Evolutionary conservation across 1,284 basidiomycete genomes (phyloP).

Genomic region (Hemileia vastatrix): DNA sequence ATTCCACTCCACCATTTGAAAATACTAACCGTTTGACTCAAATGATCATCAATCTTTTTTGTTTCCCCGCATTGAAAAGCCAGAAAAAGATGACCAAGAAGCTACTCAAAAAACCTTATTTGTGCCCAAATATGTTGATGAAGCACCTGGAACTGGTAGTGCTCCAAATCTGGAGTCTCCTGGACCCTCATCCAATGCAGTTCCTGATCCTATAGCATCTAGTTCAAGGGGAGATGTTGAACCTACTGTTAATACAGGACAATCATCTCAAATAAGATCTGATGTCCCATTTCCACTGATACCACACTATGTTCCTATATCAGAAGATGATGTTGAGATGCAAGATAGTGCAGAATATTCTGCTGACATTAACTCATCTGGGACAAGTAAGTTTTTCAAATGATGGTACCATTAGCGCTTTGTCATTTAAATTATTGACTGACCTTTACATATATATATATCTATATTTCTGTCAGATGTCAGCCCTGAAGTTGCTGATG

Average conservation of each 20-base stretch:
- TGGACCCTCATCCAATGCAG: too few species aligned
- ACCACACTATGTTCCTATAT: too few species aligned
- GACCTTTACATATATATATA: too few species aligned
- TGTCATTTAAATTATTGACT: too few species aligned
- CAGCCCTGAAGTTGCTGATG: constrained; percentile 6
- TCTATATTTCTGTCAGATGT: too few species aligned
- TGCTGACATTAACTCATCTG: not conserved
- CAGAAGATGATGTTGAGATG: constrained; percentile 17
- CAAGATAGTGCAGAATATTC: constrained; percentile 8
- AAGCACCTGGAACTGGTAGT: too few species aligned
- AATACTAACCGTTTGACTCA: constrained; percentile 14
- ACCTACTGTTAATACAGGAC: constrained; percentile 4
- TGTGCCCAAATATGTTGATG: constrained; percentile 7
- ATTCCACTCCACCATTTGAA: constrained; percentile 12
- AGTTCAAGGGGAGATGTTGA: too few species aligned
- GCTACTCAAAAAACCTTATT: not conserved
- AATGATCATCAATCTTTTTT: constrained; percentile 4
- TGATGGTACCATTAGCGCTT: too few species aligned
- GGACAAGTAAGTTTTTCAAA: too few species aligned
- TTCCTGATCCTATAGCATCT: not conserved
- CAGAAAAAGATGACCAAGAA: constrained; percentile 1
- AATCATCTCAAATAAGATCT: not conserved
- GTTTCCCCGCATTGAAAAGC: constrained; percentile 12
- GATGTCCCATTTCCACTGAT: too few species aligned
- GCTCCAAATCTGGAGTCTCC: not conserved